Conservation (phyloP, 768 basidiomycete species). For the Imleria badia region DNA sequence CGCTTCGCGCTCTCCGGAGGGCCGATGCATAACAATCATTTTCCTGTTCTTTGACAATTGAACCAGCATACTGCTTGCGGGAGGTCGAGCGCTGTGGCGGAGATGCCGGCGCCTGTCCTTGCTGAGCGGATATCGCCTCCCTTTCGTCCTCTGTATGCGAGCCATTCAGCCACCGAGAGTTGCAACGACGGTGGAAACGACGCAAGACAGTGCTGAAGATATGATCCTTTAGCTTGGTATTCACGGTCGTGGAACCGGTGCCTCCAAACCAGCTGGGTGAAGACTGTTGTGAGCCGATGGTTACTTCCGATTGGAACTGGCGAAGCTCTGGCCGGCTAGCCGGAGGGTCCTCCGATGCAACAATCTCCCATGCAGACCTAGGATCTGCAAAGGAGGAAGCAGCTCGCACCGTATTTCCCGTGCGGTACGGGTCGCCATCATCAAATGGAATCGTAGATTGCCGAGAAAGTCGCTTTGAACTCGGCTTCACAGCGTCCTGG, state of each 20-base stretch:
- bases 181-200: constrained; percentile 57
- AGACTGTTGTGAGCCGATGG: constrained; percentile 27
- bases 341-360: constrained; percentile 29
- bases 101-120: constrained; percentile 29
- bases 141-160: constrained; percentile 57
- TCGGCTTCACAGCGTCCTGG: constrained; percentile 21
- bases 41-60: constrained; percentile 42
- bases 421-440: constrained; percentile 47
- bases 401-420: constrained; percentile 35
- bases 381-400: constrained; percentile 27
- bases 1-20: constrained; percentile 68
- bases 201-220: constrained; percentile 89
- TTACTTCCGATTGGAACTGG: constrained; percentile 42
- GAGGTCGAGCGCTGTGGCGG: constrained; percentile 15
- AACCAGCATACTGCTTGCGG: constrained; percentile 20
- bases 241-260: constrained; percentile 89
- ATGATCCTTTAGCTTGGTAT: constrained; percentile 92
- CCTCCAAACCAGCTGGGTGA: constrained; percentile 74
- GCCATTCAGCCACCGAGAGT: constrained; percentile 34
- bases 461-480: constrained; percentile 38
- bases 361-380: constrained; percentile 14
- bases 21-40: constrained; percentile 33
- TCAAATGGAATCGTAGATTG: constrained; percentile 38
- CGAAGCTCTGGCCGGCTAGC: constrained; percentile 34
- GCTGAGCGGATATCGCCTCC: constrained; percentile 45